phyloP scores from a whole-genome alignment of 1,284 basidiomycete species.

The Heterobasidion annosum region DNA sequence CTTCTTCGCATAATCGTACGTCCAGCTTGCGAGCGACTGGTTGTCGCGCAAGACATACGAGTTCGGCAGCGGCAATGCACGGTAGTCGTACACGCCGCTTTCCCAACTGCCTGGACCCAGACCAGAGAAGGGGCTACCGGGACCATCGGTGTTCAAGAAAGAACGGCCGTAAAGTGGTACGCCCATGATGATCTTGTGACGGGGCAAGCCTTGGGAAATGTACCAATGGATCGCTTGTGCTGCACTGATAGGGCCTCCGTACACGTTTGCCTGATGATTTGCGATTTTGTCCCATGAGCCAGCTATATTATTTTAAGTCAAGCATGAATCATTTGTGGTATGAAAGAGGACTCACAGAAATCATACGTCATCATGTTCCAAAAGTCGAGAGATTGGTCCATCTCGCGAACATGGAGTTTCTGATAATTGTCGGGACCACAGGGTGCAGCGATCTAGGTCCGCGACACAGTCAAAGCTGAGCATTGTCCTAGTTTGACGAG shows the following conservation, averaged over 20 bases:
- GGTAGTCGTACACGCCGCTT: constrained; percentile 75
- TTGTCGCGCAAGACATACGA: constrained; percentile 54
- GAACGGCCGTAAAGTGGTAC: constrained; percentile 89
- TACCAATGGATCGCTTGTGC: constrained; percentile 73
- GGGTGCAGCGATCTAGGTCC: constrained; percentile 75
- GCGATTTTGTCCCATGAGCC: constrained; percentile 77
- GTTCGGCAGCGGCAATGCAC: constrained; percentile 64
- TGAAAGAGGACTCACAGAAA: constrained; percentile 43
- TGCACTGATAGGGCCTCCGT: constrained; percentile 55
- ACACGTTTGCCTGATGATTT: constrained; percentile 87
- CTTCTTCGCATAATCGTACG: constrained; percentile 55
- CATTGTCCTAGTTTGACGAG: not conserved
- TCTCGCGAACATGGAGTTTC: constrained; percentile 69
- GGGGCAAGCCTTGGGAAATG: constrained; percentile 58
- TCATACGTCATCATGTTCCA: constrained; percentile 98
- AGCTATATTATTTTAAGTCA: constrained; percentile 28
- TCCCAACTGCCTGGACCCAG: constrained; percentile 73
- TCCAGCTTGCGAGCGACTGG: constrained; percentile 58
- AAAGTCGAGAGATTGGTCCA: constrained; percentile 86
- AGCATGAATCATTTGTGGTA: not conserved
- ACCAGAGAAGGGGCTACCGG: constrained; percentile 72
- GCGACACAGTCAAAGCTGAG: not conserved
- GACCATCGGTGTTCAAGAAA: constrained; percentile 81
- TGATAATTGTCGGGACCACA: constrained; percentile 86
- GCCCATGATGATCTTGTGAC: constrained; percentile 81